These are phyloP conservation scores for Chaetoscypha palmicola DNA, from an alignment of 2,329 filamentous ascomycete species.

Conservation along the genomic window DNA sequence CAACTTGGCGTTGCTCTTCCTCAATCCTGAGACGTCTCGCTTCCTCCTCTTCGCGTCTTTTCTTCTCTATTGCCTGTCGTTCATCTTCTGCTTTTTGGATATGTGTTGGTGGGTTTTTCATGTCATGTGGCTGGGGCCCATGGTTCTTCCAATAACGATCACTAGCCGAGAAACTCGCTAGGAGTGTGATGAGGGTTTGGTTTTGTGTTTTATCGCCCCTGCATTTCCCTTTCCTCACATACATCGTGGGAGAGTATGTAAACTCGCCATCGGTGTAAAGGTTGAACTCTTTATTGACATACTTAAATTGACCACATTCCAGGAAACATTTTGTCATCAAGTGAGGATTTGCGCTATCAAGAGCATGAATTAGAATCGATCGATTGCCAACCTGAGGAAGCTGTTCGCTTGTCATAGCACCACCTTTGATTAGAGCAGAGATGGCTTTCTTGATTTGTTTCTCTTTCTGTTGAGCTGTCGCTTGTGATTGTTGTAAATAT, in stretches of 20 bases:
- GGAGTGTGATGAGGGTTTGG: conserved; percentile 4
- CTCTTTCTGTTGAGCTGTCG: conserved; percentile 41
- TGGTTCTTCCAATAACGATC: conserved; percentile 7
- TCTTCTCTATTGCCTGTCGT: conserved; percentile 11
- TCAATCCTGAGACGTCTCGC: conserved; percentile 11
- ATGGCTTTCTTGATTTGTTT: conserved; percentile 52
- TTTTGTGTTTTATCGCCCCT: conserved; percentile 5
- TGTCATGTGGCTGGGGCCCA: conserved; percentile 4
- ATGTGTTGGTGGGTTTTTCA: conserved; percentile 1
- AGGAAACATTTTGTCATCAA: conserved; percentile 50
- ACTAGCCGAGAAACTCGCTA: conserved; percentile 9
- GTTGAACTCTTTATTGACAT: conserved; percentile 53
- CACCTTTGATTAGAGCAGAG: conserved; percentile 45
- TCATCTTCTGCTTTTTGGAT: conserved; percentile 14
- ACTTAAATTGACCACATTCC: conserved; percentile 57
- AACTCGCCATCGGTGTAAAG: conserved; percentile 43
- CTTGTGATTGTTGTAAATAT: conserved; percentile 33
- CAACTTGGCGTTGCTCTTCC: conserved; percentile 13
- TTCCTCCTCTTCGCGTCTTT: conserved; percentile 12
- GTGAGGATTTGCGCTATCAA: conserved; percentile 49
- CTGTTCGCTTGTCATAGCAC: conserved; percentile 41
- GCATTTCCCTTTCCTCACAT: conserved; percentile 35
- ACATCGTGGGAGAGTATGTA: conserved; percentile 59
- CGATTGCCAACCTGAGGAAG: conserved; percentile 49
- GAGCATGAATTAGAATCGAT: conserved; percentile 51